phyloP scores from a whole-genome alignment of 352 stramenopile species.

The Pythium graminicola region DNA sequence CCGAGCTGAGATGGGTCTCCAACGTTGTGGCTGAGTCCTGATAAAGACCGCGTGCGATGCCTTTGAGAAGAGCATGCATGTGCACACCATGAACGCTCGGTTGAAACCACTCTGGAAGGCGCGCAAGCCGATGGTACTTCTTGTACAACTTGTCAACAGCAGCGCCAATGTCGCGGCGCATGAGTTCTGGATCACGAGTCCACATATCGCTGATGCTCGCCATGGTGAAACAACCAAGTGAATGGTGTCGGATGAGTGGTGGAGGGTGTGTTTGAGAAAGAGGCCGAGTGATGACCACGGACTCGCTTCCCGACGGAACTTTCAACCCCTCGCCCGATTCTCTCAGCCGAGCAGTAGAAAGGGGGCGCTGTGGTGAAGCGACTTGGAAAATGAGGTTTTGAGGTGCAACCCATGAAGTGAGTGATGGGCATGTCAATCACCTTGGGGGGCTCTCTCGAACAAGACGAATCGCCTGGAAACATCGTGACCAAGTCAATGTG shows the following conservation, averaged over 20 bases:
- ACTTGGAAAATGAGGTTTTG: background rate
- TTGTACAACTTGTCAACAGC: background rate
- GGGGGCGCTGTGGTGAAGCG: background rate
- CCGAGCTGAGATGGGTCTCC: background rate
- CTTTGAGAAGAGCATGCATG: background rate
- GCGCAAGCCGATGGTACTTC: background rate
- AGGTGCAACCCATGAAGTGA: too few species aligned
- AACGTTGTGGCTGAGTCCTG: background rate
- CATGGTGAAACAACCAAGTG: background rate
- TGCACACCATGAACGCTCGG: background rate
- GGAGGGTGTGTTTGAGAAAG: too few species aligned
- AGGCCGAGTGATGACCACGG: too few species aligned
- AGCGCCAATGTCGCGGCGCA: background rate
- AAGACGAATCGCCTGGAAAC: too few species aligned
- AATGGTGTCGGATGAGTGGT: background rate
- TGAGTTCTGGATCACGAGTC: background rate
- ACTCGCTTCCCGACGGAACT: background rate
- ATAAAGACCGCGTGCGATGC: too few species aligned
- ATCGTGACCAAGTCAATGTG: too few species aligned
- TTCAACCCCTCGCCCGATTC: background rate
- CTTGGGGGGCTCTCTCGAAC: too few species aligned
- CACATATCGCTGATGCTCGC: background rate
- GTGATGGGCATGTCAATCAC: too few species aligned
- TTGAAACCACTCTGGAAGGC: background rate
- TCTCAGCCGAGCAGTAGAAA: background rate